Base-by-base conservation (phyloP, 805 yeast species). In the Scheffersomyces ergatensis region DNA sequence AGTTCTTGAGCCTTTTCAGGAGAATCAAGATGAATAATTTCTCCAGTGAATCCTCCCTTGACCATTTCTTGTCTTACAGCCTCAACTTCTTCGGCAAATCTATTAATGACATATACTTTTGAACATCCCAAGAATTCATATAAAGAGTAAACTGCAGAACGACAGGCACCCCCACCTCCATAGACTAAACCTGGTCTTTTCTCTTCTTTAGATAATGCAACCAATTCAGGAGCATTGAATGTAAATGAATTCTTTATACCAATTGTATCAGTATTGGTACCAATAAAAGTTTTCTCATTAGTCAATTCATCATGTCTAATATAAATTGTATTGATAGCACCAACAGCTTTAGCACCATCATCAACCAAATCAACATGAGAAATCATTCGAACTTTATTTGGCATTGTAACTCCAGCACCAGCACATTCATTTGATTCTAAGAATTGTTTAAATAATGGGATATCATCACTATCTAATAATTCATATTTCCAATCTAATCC, bases 91-190 rank as follows among this genome's bases (percentile, higher is more conserved):
- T 36, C 38, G 25, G 49, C 52, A 36, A 46, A 55, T n/a, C 66
- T 46, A 41, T 62, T 62, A 13, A 62, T 54, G 24, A 62, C 53
- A 40, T 62, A 62, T 13, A 62, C 48, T 18, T 42, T 45, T 26
- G 53, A 25, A 38, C 67, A 60, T 7, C 51, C 54, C 42, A 61
- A 48, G 33, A 47, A 57, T 33, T 51, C 39, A 27, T 54, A 42
- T 35, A 62, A 51, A 2, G 65, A 61, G 35, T 53, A 61, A 5
- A 62, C 58, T 2, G 66, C 66, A 7, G 63, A 57, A 23, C 66
- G 48, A 32, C 62, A 57, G 12, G 67, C 66, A 9, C 67, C 67
- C 11, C 67, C 67, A 5, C 66, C 66, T 5, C 67, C 65, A 38
- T 60, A 62, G 0, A 62, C 65, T 43, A 62, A 44, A 7, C 65